A percentile compares a stretch with the other conserved stretches of the same genome.
These are phyloP conservation scores for Daldinia sp. DNA, from an alignment of 2,329 filamentous ascomycete genomes.

Conservation along the genomic window DNA sequence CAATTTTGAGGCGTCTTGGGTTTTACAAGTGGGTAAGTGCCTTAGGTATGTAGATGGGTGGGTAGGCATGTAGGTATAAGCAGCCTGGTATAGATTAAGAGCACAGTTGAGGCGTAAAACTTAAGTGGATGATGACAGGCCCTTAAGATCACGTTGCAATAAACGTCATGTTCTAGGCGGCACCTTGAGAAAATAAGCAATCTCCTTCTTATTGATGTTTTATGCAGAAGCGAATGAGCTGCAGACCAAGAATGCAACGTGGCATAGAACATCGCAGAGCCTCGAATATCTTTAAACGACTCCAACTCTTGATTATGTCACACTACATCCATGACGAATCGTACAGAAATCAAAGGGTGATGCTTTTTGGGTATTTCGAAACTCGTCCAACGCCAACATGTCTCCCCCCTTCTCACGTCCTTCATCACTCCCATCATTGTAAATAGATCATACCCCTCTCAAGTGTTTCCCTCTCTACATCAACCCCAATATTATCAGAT, in stretches of 20 bases:
- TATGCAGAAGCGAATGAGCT: slow-evolving; percentile 4
- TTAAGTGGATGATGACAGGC: background rate
- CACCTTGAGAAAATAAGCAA: background rate
- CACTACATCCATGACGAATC: background rate
- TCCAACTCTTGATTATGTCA: slow-evolving; percentile 11
- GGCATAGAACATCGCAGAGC: slow-evolving; percentile 7
- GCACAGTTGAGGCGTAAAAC: background rate
- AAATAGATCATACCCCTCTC: background rate
- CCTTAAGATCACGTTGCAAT: slow-evolving; percentile 3
- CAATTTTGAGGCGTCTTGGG: background rate
- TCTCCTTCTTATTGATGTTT: background rate
- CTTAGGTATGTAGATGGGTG: too few relatives aligned
- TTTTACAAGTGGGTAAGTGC: background rate
- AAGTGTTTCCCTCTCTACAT: background rate
- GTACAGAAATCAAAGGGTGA: slow-evolving; percentile 7
- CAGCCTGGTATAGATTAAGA: background rate
- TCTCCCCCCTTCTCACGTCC: too few relatives aligned
- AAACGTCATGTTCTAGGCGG: slow-evolving; percentile 10
- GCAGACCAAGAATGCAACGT: slow-evolving; percentile 10
- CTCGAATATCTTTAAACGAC: slow-evolving; percentile 4
- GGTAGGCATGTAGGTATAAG: too few relatives aligned
- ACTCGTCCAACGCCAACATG: slow-evolving; percentile 11
- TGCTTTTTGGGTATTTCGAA: slow-evolving; percentile 17
- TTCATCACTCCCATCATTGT: background rate
- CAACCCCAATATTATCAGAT: background rate